Evolutionary conservation across 75 land plant species (phyloP).

Genomic region (Isoetes taiwanensis): DNA sequence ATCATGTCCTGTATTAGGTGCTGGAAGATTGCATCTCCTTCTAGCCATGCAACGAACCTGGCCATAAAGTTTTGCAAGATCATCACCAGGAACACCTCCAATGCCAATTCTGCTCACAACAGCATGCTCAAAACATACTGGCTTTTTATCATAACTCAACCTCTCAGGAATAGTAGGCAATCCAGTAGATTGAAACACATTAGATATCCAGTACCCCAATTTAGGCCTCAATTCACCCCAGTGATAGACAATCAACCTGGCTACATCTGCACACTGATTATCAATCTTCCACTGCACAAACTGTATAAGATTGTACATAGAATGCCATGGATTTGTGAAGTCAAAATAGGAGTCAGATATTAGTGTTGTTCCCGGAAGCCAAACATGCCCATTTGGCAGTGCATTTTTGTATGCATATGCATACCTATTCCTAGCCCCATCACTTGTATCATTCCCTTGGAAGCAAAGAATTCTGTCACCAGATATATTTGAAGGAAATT

Average conservation of each 20-base stretch:
- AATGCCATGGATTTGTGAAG: constrained; percentile 71
- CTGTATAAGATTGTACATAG: constrained; percentile 33
- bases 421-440: constrained; percentile 57
- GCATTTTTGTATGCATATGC: constrained; percentile 43
- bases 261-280: no score
- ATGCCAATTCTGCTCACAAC: constrained; percentile 41
- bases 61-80: constrained; percentile 16
- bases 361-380: constrained; percentile 46
- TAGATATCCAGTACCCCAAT: no score
- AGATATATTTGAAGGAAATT: constrained; percentile 36
- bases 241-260: no score
- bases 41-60: constrained; percentile 40
- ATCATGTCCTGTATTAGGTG: neutral
- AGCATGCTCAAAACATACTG: constrained; percentile 56
- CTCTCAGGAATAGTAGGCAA: neutral
- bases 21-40: constrained; percentile 18
- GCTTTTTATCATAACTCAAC: neutral
- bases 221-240: no score
- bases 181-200: no score
- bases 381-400: constrained; percentile 26
- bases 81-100: constrained; percentile 24
- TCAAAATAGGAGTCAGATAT: constrained; percentile 58
- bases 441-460: constrained; percentile 30
- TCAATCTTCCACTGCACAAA: constrained; percentile 46
- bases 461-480: constrained; percentile 51